Conservation (phyloP, 1,284 basidiomycete species). For the Puccinia horiana region DNA sequence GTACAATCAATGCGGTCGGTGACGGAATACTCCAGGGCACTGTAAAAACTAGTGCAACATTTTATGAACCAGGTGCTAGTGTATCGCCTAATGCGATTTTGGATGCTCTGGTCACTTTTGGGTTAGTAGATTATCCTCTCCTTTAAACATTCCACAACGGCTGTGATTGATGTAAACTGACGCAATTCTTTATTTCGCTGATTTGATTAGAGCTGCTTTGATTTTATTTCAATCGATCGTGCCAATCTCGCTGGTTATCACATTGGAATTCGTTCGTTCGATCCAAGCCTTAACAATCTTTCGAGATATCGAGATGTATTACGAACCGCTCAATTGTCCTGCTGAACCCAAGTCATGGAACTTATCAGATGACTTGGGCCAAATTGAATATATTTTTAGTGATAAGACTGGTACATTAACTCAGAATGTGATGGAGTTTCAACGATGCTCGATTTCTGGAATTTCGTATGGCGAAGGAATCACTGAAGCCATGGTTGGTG, state of each 20-base stretch:
- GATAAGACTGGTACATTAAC: slow-evolving; percentile 97
- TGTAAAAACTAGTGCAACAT: slow-evolving; percentile 69
- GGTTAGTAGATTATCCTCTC: slow-evolving; percentile 64
- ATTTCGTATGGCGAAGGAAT: slow-evolving; percentile 85
- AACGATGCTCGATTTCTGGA: slow-evolving; percentile 86
- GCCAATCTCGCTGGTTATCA: slow-evolving; percentile 94
- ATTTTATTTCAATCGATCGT: slow-evolving; percentile 98
- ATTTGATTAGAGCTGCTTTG: slow-evolving; percentile 64
- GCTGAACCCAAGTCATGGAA: slow-evolving; percentile 98
- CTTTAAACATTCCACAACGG: slow-evolving; percentile 54
- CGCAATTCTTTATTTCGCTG: not conserved
- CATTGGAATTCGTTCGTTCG: slow-evolving; percentile 96
- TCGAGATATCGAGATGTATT: slow-evolving; percentile 98
- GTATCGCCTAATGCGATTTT: slow-evolving; percentile 68
- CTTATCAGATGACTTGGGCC: slow-evolving; percentile 93
- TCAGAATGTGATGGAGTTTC: slow-evolving; percentile 95
- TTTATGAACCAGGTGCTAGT: slow-evolving; percentile 71
- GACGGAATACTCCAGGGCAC: slow-evolving; percentile 72
- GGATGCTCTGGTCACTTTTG: slow-evolving; percentile 85
- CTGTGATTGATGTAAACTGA: not conserved
- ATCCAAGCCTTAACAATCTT: slow-evolving; percentile 93
- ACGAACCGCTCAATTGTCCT: slow-evolving; percentile 66
- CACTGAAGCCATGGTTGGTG: slow-evolving; percentile 91
- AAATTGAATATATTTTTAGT: slow-evolving; percentile 96
- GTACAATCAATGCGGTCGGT: slow-evolving; percentile 69